Conservation (phyloP, 2,329 filamentous ascomycete genomes). For the Mollisiaceae sp. region DNA sequence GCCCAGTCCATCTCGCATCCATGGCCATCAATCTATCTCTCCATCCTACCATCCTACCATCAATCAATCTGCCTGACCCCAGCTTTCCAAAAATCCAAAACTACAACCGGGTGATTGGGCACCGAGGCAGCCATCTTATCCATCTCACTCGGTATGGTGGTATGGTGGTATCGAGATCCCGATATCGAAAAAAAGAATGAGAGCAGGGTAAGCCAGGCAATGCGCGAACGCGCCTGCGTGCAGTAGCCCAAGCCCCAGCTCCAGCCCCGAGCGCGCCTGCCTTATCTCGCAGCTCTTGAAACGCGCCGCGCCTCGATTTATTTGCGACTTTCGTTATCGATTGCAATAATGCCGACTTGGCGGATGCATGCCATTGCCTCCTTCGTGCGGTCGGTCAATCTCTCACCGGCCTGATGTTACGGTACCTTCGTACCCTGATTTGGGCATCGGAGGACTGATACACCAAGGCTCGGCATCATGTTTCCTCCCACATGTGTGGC, state of each 20-base stretch:
- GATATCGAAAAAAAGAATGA: not conserved
- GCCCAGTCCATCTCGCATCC: not conserved
- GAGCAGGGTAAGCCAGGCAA: not conserved
- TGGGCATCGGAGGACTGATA: not conserved
- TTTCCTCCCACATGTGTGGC: not conserved
- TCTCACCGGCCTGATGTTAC: too few species aligned
- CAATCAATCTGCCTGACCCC: not conserved
- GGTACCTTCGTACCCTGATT: too few species aligned
- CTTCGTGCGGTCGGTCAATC: too few species aligned
- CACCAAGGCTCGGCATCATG: not conserved
- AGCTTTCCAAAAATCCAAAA: not conserved
- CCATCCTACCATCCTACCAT: too few species aligned
- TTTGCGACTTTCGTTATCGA: not conserved
- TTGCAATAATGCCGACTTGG: too few species aligned
- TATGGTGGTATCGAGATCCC: not conserved
- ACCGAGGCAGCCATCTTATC: not conserved
- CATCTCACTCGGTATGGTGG: not conserved
- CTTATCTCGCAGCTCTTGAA: slow-evolving; percentile 10
- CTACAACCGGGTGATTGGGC: slow-evolving; percentile 1
- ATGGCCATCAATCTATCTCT: not conserved
- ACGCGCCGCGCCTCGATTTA: not conserved
- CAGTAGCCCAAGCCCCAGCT: too few species aligned
- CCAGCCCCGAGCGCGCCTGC: not conserved
- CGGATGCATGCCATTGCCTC: too few species aligned
- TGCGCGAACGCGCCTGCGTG: not conserved